phyloP scores from a whole-genome alignment of 139 green algal genomes.

The Zygnema cylindricum region DNA sequence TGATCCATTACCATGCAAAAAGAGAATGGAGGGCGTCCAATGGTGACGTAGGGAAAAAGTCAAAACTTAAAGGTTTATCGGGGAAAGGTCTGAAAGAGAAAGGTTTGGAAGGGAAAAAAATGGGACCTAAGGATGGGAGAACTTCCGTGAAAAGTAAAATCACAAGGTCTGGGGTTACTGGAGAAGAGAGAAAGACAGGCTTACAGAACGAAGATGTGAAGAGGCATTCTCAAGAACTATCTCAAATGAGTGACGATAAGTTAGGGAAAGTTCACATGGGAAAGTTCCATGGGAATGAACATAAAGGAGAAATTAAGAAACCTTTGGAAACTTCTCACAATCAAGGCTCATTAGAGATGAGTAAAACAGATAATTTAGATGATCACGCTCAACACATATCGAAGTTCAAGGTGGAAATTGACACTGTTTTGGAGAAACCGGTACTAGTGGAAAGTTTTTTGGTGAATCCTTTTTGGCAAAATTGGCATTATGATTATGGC shows the following conservation, averaged over 20 bases:
- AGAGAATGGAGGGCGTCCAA: background rate
- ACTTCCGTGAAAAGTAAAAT: background rate
- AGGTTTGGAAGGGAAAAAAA: slow-evolving; percentile 3
- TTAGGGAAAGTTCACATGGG: no score
- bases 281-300: no score
- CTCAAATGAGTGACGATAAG: no score
- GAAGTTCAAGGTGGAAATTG: no score
- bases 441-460: background rate
- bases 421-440: no score
- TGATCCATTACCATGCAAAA: slow-evolving; percentile 46
- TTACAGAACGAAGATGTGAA: no score
- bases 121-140: slow-evolving; percentile 8
- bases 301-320: background rate
- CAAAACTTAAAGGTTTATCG: no score
- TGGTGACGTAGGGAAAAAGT: background rate
- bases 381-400: no score
- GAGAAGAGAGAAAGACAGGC: slow-evolving; percentile 22
- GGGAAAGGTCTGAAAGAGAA: no score
- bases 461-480: slow-evolving; percentile 34
- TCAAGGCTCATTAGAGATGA: no score
- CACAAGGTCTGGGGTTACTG: slow-evolving; percentile 13
- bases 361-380: no score
- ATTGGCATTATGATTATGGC: slow-evolving; percentile 48
- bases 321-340: background rate
- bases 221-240: no score